These are phyloP conservation scores for Zoysia matrella DNA, from an alignment of 202 grass and related monocot species.

Conservation along the genomic window DNA sequence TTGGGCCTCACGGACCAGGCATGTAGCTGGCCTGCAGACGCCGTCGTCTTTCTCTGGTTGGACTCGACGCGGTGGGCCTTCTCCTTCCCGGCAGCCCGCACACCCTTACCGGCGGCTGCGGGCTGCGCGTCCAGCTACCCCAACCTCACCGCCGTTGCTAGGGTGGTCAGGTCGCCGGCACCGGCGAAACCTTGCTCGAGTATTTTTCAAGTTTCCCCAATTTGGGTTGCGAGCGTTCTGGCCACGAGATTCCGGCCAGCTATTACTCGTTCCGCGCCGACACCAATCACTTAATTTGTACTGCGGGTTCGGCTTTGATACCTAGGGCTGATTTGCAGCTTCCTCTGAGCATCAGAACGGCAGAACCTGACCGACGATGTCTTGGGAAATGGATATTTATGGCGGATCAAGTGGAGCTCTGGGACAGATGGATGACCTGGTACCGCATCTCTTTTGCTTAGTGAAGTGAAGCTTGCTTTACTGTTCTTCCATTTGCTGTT, in stretches of 20 bases:
- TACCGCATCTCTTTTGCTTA: constrained; percentile 25
- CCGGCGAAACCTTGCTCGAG: not conserved
- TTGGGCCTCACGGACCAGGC: not conserved
- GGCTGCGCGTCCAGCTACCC: not conserved
- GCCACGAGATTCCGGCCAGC: not conserved
- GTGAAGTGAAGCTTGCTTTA: not conserved
- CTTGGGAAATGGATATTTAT: constrained; percentile 45
- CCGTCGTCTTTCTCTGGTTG: not conserved
- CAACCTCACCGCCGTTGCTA: not conserved
- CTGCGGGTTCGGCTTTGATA: not conserved
- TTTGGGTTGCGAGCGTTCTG: not conserved
- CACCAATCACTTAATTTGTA: constrained; percentile 2
- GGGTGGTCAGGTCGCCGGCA: not conserved
- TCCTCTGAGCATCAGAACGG: too few relatives aligned
- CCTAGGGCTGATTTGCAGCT: constrained; percentile 12
- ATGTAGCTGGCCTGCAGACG: not conserved
- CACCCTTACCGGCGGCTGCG: not conserved
- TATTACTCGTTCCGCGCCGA: not conserved
- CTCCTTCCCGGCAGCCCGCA: not conserved
- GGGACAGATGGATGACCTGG: constrained; percentile 39
- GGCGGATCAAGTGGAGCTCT: constrained; percentile 28
- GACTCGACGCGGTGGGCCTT: not conserved
- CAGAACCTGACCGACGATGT: constrained; percentile 11
- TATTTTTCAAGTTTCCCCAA: constrained; percentile 24
- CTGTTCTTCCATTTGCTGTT: constrained; percentile 20